Base-by-base conservation (phyloP, 495 filamentous ascomycete genomes). In the Penicillium odoratum region DNA sequence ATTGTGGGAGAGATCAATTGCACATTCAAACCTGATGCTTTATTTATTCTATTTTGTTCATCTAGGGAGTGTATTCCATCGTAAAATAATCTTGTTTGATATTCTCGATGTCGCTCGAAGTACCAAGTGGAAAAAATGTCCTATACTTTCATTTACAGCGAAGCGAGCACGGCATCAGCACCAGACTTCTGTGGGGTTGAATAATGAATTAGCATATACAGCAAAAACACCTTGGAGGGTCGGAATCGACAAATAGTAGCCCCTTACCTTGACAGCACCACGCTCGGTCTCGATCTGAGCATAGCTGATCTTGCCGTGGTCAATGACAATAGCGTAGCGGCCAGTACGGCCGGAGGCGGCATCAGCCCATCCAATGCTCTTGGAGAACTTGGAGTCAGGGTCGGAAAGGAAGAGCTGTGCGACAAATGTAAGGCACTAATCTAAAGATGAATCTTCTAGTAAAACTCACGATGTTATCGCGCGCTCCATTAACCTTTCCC, bases 401-500 rank as follows among this genome's bases (percentile, higher is more conserved):
- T 98, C 93, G 38, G 85, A 85, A 63, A 93, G 83, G 83, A 98
- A 96, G 51, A 94, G 81, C 89, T 77, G 36, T 18, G 55, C 13
- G 13, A 44, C 13, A 44, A 40, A 28, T 0, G 16, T 51, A 28
- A 51, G 49, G 16, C 4, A 43, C 8, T 30, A 7, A 43, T 53
- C 13, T 9, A 30, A 25, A 9, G 38, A 34, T 10, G 88, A 36
- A 61, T 28, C 8, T 42, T 47, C 42, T n/a, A 30, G 30, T n/a
- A 33, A 4, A 26, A 79, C 85, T 64, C 70, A 93, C 89, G 59
- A 94, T 90, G 38, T 85, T 83, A 46, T 79, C 66, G 61, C 85
- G 88, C 59, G 95, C 80, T 28, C 82, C 78, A 71, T 97, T 96
- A 29, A 91, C 93, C 81, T 96, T 97, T 63, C 87, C 89, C 93